Base-by-base conservation (phyloP, 306 rosid genomes). In the Arachis hypogaea region DNA sequence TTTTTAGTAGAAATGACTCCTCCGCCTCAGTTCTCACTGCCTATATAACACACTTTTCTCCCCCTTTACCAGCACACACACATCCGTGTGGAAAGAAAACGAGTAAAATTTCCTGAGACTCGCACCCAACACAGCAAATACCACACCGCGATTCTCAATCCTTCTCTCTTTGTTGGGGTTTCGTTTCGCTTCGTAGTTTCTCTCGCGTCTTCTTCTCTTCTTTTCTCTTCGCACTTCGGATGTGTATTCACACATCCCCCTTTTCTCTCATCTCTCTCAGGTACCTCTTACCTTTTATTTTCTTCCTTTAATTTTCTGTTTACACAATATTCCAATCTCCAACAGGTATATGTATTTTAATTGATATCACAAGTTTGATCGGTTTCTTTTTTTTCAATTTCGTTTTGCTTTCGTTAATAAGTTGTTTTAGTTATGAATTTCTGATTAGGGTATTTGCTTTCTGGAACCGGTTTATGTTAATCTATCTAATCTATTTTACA, bases 211-310 rank as follows among this genome's bases (percentile, higher is more conserved):
- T 5, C 66, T 58, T 16, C 28, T 7, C 54, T 57, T 4, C 52
- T 41, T 4, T 76, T 66, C 75, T 14, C 16, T 61, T 43, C 73
- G 46, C 59, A 42, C 85, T 54, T 80, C 93, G 96, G 92, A 93
- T 91, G 97, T 81, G 83, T 88, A 41, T 63, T 80, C 82, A 55
- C 81, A 83, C 83, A 22, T 69, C 79, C 66, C 57, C 79, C 67
- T 66, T 74, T 76, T 65, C 80, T 82, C 91, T 84, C 82, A 88
- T 86, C 90, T 80, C 84, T 82, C 84, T 83, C 89, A 78, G 98
- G 97, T 91, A 79, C 33, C 7, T 29, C 38, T 33, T 33, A 33
- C 38, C 4, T 0, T 46, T 30, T 43, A 10, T 68, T 16, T 1
- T n/a, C 12, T 11, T 14, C 16, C 29, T 7, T 29, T 0, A 41